A percentile compares a stretch with the other conserved stretches of the same genome.
Conservation (phyloP, 805 yeast species). For the Candida caryicola region DNA sequence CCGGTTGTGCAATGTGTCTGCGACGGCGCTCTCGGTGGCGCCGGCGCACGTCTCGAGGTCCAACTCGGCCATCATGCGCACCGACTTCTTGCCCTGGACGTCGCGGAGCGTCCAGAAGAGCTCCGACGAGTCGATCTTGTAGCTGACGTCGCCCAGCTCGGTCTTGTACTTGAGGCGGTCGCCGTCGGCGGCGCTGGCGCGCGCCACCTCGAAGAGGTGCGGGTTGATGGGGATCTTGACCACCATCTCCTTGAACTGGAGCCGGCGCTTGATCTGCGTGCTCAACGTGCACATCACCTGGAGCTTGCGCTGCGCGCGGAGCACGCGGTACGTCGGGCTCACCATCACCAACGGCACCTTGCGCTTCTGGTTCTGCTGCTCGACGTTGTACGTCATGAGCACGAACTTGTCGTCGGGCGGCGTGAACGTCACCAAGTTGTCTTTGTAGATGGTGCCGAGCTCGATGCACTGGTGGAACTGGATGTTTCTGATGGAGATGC, state of each 20-base stretch:
- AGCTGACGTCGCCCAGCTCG: constrained; percentile 66
- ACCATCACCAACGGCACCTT: constrained; percentile 45
- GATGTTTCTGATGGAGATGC: constrained; percentile 37
- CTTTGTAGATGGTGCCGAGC: constrained; percentile 61
- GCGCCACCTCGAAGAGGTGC: constrained; percentile 24
- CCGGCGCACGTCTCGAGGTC: constrained; percentile 20
- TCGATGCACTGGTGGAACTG: constrained; percentile 70
- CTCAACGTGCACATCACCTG: constrained; percentile 35
- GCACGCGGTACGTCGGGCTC: constrained; percentile 32
- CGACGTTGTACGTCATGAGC: constrained; percentile 40
- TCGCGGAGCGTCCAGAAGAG: constrained; percentile 71
- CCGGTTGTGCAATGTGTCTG: constrained; percentile 12
- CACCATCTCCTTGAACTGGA: constrained; percentile 30
- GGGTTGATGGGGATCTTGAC: constrained; percentile 37
- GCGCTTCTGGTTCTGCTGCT: constrained; percentile 35
- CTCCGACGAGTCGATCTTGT: constrained; percentile 66
- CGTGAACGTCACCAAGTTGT: constrained; percentile 68
- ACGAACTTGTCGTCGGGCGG: constrained; percentile 71
- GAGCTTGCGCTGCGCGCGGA: constrained; percentile 19
- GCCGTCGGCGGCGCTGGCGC: constrained; percentile 8
- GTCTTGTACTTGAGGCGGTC: constrained; percentile 67
- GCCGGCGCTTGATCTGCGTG: constrained; percentile 34
- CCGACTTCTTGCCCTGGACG: constrained; percentile 56
- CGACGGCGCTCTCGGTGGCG: constrained; percentile 11
- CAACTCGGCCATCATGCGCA: constrained; percentile 58